phyloP scores from a whole-genome alignment of 1,284 basidiomycete species.

The Mrakiaceae sp. region DNA sequence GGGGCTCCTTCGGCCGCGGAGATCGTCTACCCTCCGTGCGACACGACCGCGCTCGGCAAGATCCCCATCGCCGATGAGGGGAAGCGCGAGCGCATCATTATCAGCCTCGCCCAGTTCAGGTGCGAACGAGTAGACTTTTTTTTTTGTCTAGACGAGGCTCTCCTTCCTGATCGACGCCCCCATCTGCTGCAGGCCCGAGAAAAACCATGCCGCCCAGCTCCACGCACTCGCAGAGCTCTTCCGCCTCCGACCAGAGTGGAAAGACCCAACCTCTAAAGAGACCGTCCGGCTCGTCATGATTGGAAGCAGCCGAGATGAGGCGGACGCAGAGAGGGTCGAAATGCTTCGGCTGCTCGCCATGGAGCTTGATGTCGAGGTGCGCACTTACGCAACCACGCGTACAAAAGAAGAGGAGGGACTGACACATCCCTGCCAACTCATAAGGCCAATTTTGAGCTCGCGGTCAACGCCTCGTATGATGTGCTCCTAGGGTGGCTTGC shows the following conservation, averaged over 20 bases:
- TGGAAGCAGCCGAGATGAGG: slow-evolving; percentile 69
- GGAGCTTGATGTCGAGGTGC: slow-evolving; percentile 55
- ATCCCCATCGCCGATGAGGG: slow-evolving; percentile 47
- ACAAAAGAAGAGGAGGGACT: too few species aligned
- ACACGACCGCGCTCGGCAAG: slow-evolving; percentile 54
- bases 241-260: slow-evolving; percentile 46
- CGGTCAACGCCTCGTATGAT: slow-evolving; percentile 71
- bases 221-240: slow-evolving; percentile 55
- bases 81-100: slow-evolving; percentile 51
- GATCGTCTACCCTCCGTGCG: slow-evolving; percentile 85
- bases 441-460: slow-evolving; percentile 60
- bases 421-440: too few species aligned
- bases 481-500: slow-evolving; percentile 59
- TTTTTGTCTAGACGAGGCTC: background rate
- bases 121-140: slow-evolving; percentile 27
- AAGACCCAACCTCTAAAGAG: slow-evolving; percentile 21
- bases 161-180: background rate
- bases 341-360: slow-evolving; percentile 48
- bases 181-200: slow-evolving; percentile 62
- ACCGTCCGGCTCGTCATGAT: slow-evolving; percentile 56
- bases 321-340: slow-evolving; percentile 60
- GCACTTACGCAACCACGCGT: slow-evolving; percentile 10
- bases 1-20: slow-evolving; percentile 20
- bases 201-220: slow-evolving; percentile 79
- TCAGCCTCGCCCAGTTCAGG: slow-evolving; percentile 88